Evolutionary conservation across 768 basidiomycete species (phyloP).

Genomic region (Roridomyces roridus): DNA sequence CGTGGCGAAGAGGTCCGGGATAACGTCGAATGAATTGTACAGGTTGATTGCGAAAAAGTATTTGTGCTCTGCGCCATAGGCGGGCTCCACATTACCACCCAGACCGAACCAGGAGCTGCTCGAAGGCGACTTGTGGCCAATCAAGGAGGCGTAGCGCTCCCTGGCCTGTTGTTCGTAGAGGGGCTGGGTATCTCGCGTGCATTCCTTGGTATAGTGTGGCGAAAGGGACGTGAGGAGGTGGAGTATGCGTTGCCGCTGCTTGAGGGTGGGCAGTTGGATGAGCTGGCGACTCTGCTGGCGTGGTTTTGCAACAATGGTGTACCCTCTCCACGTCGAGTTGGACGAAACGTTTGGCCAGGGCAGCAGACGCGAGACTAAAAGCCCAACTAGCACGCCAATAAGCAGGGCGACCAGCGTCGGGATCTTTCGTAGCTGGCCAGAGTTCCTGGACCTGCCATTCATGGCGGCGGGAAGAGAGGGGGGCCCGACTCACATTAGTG

Average conservation of each 20-base stretch:
- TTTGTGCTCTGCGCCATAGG: conserved; percentile 77
- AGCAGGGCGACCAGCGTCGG: conserved; percentile 62
- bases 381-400: conserved; percentile 66
- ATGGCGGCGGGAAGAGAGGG: too few relatives aligned
- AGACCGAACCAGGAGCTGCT: conserved; percentile 68
- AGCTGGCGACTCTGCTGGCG: conserved; percentile 64
- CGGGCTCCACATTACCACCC: conserved; percentile 35
- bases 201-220: conserved; percentile 92
- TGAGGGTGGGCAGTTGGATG: conserved; percentile 76
- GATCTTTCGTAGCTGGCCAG: conserved; percentile 46
- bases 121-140: conserved; percentile 74
- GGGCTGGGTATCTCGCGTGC: conserved; percentile 83
- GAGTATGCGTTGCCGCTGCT: conserved; percentile 86
- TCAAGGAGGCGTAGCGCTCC: conserved; percentile 83
- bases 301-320: conserved; percentile 55
- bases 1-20: conserved; percentile 97
- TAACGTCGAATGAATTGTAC: conserved; percentile 99
- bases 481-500: too few relatives aligned
- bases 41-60: conserved; percentile 99
- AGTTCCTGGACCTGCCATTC: conserved; percentile 16
- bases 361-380: conserved; percentile 58
- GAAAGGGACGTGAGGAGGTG: conserved; percentile 87
- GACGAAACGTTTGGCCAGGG: conserved; percentile 53
- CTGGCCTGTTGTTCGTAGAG: conserved; percentile 84
- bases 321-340: conserved; percentile 58